Percentiles rank a stretch among this genome's conserved stretches.
phyloP scores from a whole-genome alignment of 1,284 basidiomycete species.

The Psilocybe mexicana region DNA sequence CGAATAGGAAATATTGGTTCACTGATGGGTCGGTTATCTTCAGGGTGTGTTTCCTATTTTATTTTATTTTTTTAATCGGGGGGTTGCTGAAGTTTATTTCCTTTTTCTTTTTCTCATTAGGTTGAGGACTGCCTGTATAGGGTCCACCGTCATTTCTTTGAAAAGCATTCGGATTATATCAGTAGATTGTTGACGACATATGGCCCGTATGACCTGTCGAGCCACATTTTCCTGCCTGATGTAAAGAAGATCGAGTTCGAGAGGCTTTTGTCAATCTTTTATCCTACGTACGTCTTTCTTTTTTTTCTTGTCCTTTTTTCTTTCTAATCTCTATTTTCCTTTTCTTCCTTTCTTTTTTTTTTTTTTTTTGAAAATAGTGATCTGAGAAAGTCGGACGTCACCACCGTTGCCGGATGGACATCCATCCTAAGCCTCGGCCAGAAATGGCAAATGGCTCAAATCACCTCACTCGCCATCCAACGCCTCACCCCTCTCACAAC shows the following conservation, averaged over 20 bases:
- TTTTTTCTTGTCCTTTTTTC: no score
- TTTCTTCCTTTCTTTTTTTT: background rate
- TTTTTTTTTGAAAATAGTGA: conserved; percentile 25
- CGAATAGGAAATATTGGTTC: conserved; percentile 22
- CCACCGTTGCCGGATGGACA: conserved; percentile 38
- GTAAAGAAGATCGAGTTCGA: conserved; percentile 31
- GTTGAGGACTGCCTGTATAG: conserved; percentile 25
- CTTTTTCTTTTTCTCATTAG: conserved; percentile 12
- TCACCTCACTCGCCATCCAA: conserved; percentile 35
- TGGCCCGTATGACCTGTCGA: background rate
- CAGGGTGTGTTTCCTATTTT: conserved; percentile 14
- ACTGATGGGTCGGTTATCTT: conserved; percentile 23
- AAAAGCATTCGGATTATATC: conserved; percentile 34
- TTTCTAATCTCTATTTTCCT: background rate
- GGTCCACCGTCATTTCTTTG: conserved; percentile 31
- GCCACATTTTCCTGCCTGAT: conserved; percentile 17
- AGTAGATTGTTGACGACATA: conserved; percentile 22
- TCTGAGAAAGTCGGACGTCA: conserved; percentile 29
- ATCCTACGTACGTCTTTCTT: conserved; percentile 33
- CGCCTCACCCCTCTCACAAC: conserved; percentile 28
- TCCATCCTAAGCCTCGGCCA: conserved; percentile 36
- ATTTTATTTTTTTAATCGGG: background rate
- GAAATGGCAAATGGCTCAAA: conserved; percentile 33
- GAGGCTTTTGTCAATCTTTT: conserved; percentile 33
- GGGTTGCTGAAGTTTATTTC: no score